phyloP scores from a whole-genome alignment of 2,329 filamentous ascomycete genomes.

The Cladosporium sp. region DNA sequence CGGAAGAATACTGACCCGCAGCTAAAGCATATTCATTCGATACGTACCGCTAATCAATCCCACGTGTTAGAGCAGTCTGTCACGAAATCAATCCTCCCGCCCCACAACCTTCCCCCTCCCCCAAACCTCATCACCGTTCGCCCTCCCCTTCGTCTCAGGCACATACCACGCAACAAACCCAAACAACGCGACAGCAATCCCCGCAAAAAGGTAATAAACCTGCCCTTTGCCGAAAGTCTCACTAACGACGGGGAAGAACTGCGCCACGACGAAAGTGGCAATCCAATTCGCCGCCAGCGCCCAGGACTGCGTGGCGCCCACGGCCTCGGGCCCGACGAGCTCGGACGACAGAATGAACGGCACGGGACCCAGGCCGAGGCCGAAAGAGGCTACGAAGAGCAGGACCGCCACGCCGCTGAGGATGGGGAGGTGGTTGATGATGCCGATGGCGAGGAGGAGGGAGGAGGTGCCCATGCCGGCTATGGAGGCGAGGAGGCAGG shows the following conservation, averaged over 20 bases:
- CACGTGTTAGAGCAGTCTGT: too few species aligned
- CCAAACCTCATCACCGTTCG: slow-evolving; percentile 87
- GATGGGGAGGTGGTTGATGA: slow-evolving; percentile 66
- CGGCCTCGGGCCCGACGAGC: slow-evolving; percentile 83
- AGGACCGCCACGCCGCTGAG: slow-evolving; percentile 79
- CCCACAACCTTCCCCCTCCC: slow-evolving; percentile 38
- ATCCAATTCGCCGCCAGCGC: slow-evolving; percentile 83
- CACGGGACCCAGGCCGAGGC: slow-evolving; percentile 84
- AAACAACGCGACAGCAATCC: slow-evolving; percentile 63
- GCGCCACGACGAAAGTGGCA: slow-evolving; percentile 86
- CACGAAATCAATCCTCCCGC: slow-evolving; percentile 1
- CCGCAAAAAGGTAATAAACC: slow-evolving; percentile 90
- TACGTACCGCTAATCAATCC: not conserved
- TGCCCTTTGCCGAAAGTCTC: slow-evolving; percentile 72
- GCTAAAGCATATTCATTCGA: too few species aligned
- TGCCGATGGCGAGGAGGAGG: slow-evolving; percentile 73
- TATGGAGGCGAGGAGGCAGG: slow-evolving; percentile 77
- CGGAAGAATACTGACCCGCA: too few species aligned
- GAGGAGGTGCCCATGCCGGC: slow-evolving; percentile 78
- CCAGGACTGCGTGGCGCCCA: slow-evolving; percentile 88
- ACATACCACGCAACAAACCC: slow-evolving; percentile 70
- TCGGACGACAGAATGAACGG: slow-evolving; percentile 93
- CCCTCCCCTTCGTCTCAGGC: slow-evolving; percentile 85
- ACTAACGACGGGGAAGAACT: slow-evolving; percentile 90
- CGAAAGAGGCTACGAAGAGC: slow-evolving; percentile 84